A percentile compares a stretch with the other conserved stretches of the same genome.
phyloP scores from a whole-genome alignment of 1,284 basidiomycete genomes.

The Cronartium quercuum region DNA sequence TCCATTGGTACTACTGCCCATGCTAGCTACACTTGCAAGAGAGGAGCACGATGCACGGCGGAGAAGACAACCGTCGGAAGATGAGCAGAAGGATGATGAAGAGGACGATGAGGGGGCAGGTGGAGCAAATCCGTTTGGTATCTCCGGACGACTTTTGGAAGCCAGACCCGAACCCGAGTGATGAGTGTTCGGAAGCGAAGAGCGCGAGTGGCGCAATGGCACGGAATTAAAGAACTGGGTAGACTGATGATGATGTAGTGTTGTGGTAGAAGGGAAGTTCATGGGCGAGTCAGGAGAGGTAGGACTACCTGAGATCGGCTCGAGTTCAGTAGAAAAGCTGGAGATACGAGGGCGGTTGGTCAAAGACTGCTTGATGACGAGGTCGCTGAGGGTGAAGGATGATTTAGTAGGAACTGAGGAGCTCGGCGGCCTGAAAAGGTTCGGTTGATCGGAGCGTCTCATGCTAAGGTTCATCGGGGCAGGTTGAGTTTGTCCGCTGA shows the following conservation, averaged over 20 bases:
- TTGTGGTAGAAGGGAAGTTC: background rate
- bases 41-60: slow-evolving; percentile 40
- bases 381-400: slow-evolving; percentile 23
- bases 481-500: background rate
- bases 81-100: slow-evolving; percentile 40
- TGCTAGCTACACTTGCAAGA: slow-evolving; percentile 45
- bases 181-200: slow-evolving; percentile 40
- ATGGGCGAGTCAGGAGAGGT: slow-evolving; percentile 32
- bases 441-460: slow-evolving; percentile 4
- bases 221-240: slow-evolving; percentile 6
- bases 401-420: slow-evolving; percentile 10
- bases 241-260: background rate
- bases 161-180: slow-evolving; percentile 39
- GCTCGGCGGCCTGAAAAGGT: background rate
- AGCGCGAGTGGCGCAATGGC: slow-evolving; percentile 41
- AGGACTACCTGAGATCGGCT: slow-evolving; percentile 37
- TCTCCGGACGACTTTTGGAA: slow-evolving; percentile 38
- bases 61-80: slow-evolving; percentile 39
- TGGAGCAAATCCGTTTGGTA: too few relatives aligned
- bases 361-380: slow-evolving; percentile 2
- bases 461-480: background rate
- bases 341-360: slow-evolving; percentile 15
- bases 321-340: slow-evolving; percentile 36
- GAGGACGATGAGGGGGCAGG: slow-evolving; percentile 40
- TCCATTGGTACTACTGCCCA: slow-evolving; percentile 11